Percentiles rank a stretch among this genome's conserved stretches.
Evolutionary conservation across 2,329 filamentous ascomycete genomes (phyloP).

Genomic region (Cladophialophora chaetospira): DNA sequence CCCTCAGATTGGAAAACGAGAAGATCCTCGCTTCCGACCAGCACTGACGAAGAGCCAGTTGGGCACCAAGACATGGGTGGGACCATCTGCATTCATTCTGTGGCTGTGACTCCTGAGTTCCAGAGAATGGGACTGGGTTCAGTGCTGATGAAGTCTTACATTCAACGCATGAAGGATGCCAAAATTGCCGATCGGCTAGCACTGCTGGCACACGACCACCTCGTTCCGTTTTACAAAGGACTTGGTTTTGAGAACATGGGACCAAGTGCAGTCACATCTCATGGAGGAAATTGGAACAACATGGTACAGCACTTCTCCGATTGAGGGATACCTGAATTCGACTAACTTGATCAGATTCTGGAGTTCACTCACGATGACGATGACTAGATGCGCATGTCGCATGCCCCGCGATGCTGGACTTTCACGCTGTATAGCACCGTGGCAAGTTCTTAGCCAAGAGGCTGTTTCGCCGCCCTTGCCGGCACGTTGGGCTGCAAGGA

Average conservation of each 20-base stretch:
- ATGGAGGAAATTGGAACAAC: slow-evolving; percentile 78
- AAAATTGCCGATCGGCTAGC: slow-evolving; percentile 71
- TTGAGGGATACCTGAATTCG: background rate
- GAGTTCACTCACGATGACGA: slow-evolving; percentile 19
- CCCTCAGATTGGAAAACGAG: slow-evolving; percentile 66
- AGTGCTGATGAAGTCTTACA: slow-evolving; percentile 72
- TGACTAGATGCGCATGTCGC: slow-evolving; percentile 6
- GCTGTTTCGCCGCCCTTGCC: too few relatives aligned
- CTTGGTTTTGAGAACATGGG: slow-evolving; percentile 72
- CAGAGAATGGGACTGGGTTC: slow-evolving; percentile 74
- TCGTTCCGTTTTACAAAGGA: slow-evolving; percentile 74
- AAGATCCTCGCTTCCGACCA: slow-evolving; percentile 38
- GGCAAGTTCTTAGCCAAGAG: too few relatives aligned
- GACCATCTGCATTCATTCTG: slow-evolving; percentile 78
- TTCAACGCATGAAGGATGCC: slow-evolving; percentile 72
- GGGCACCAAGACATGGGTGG: slow-evolving; percentile 74
- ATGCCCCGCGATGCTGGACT: too few relatives aligned
- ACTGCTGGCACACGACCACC: slow-evolving; percentile 73
- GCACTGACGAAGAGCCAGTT: slow-evolving; percentile 46
- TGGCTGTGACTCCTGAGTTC: slow-evolving; percentile 75
- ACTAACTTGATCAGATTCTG: slow-evolving; percentile 13
- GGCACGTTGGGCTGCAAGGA: too few relatives aligned
- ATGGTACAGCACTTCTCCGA: slow-evolving; percentile 60
- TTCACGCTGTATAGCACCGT: too few relatives aligned
- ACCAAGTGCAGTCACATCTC: slow-evolving; percentile 69